Base-by-base conservation (phyloP, 1,284 basidiomycete genomes). In the Cutaneotrichosporon sp. region DNA sequence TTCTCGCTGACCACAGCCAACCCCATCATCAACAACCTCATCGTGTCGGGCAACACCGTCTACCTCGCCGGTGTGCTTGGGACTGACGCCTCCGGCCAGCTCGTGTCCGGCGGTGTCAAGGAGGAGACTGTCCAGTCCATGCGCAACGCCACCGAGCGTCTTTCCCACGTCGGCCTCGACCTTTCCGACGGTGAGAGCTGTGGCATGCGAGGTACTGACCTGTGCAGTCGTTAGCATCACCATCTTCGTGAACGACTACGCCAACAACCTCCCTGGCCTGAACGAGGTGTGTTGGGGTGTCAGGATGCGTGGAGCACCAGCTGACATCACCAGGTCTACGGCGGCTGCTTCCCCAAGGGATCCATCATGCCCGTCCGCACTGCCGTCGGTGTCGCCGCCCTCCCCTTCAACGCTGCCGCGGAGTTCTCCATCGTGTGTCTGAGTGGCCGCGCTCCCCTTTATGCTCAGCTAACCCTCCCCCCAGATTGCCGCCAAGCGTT, bases 31-130 rank as follows among this genome's bases (percentile, higher is more conserved):
- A 58, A 56, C 49, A 60, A 63, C 61, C 31, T 58, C 8, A 58
- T 63, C 18, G 47, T 60, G 3, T 60, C 61, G 6, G 64, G 64
- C 27, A 42, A 63, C 58, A 59, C 38, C 16, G 64, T 59, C 14
- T 66, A 63, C 47, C 58, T 66, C 14, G 61, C 64, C 7, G 64
- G 64, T 13, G 50, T 63, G 2, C 34, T 63, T 20, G 60, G 60
- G 14, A 24, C 56, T 6, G 89, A 91, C 72, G 82, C 87, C 1
- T 84, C 88, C 55, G 89, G 89, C 0, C 90, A 90, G 73, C 81
- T 83, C 54, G 81, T 89, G 61, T 84, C 90, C 58, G 85, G 89
- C 4, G 86, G 85, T 7, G 89, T 90, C 4, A 87, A 87, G 71
- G 90, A 89, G 3, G 83, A 87, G 65, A 89, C 89, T 0, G 83